phyloP scores from a whole-genome alignment of 169 alveolate species.

The Cystoisospora suis region DNA sequence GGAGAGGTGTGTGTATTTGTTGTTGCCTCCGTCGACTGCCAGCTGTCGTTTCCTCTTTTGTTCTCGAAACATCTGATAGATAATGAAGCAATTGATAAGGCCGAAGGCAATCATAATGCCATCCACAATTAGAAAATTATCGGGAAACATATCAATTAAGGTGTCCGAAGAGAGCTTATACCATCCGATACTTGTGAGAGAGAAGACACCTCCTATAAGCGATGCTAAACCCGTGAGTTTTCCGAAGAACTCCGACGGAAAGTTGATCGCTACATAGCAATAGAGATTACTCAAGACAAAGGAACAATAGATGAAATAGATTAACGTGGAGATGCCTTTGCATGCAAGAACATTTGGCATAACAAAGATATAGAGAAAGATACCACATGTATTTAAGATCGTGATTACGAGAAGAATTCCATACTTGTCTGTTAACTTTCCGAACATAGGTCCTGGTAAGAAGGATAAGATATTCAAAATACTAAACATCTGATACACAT shows the following conservation, averaged over 20 bases:
- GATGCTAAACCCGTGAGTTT: slow-evolving; percentile 65
- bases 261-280: slow-evolving; percentile 51
- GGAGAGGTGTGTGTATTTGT: not conserved
- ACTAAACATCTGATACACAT: slow-evolving; percentile 52
- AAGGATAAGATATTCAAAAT: slow-evolving; percentile 53
- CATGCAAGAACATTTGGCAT: slow-evolving; percentile 41
- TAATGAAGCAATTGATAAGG: not conserved
- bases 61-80: not conserved
- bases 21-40: not conserved
- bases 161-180: slow-evolving; percentile 46
- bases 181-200: slow-evolving; percentile 54
- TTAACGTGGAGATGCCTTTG: slow-evolving; percentile 51
- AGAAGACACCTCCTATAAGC: slow-evolving; percentile 57
- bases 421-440: slow-evolving; percentile 43
- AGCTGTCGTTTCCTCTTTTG: not conserved
- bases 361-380: slow-evolving; percentile 44
- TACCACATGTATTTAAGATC: slow-evolving; percentile 39
- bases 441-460: slow-evolving; percentile 67
- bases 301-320: slow-evolving; percentile 57
- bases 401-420: slow-evolving; percentile 40
- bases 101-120: slow-evolving; percentile 55
- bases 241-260: slow-evolving; percentile 60
- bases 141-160: not conserved
- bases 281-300: slow-evolving; percentile 65
- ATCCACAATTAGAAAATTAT: slow-evolving; percentile 38